Base-by-base conservation (phyloP, 176 grass and related monocot genomes). In the Rhynchospora tenuis region DNA sequence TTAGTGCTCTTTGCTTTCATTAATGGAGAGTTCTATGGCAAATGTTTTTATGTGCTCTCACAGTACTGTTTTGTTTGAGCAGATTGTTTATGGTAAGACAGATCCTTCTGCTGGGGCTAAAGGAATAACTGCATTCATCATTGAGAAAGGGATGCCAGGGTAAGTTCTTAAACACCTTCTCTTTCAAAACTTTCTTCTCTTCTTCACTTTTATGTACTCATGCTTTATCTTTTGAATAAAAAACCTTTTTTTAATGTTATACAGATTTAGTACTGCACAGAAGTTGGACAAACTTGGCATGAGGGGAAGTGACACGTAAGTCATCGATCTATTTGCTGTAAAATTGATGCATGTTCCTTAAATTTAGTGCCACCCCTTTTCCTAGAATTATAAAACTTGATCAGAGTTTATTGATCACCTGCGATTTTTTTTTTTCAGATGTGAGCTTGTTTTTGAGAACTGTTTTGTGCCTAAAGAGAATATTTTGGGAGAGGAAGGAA, bases 251-350 rank as follows among this genome's bases (percentile, higher is more conserved):
- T 61, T 54, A n/a, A 66, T 51, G 16, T 16, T 50, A 58, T 90
- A 4, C 95, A 98, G 95, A 76, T 98, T 95, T 73, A 98, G 87
- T 85, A 98, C 89, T 86, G 95, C 95, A 45, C 95, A 98, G 63
- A 94, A 98, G 80, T 83, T 98, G 59, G 95, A 98, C 86, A 98
- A 98, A 87, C 95, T 98, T 81, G 92, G 95, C 56, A 98, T 98
- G 95, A 82, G 95, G 83, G 95, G 92, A 88, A 93, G 92, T 45
- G 95, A 98, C 84, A 98, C 92, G 92, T 98, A 93, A 65, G 95
- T 17, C 83, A 15, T 89, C 82, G 86, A 63, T 26, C 44, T 70
- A 59, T 87, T 42, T 78, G 26, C 68, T 64, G 50, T 29, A 23
- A 44, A 59, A 33, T 55, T 61, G 6, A 55, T 76, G 17, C 29